A percentile compares a stretch with the other conserved stretches of the same genome.
phyloP scores from a whole-genome alignment of 176 grass and related monocot species.

The Hordeum vulgare region MorexV3_pseudomolecules_assembly NC_058522.1:390579501-390580000 shows the following conservation, averaged over 20 bases:
- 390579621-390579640: not conserved
- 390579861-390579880: slow-evolving; percentile 51
- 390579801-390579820: not conserved
- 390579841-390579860: not conserved
- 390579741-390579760: not conserved
- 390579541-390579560: not conserved
- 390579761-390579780: slow-evolving; percentile 10
- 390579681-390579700: not conserved
- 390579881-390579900: slow-evolving; percentile 32
- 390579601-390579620: not conserved
- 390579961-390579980: slow-evolving; percentile 31
- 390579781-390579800: not conserved
- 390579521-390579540: slow-evolving; percentile 1
- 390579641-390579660: not conserved
- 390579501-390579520: not conserved
- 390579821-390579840: slow-evolving; percentile 3
- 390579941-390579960: slow-evolving; percentile 51
- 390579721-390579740: not conserved
- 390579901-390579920: slow-evolving; percentile 17
- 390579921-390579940: slow-evolving; percentile 33
- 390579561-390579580: not conserved
- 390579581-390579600: not conserved
- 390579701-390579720: not conserved
- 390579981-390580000: slow-evolving; percentile 57
- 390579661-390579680: not conserved